phyloP scores from a whole-genome alignment of 495 filamentous ascomycete genomes.

The Talaromyces liani region DNA sequence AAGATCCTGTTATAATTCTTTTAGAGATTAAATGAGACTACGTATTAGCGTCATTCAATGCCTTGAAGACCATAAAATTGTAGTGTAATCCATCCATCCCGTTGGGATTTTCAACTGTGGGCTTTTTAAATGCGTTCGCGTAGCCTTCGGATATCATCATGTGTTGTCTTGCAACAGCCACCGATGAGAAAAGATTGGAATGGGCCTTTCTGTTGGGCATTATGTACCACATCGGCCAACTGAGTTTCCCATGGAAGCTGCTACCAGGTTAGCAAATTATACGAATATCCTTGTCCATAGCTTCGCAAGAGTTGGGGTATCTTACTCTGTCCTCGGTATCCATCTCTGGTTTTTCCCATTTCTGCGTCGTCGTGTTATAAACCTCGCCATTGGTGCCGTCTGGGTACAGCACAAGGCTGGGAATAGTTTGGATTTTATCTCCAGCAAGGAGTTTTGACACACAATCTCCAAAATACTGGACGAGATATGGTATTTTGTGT shows the following conservation, averaged over 20 bases:
- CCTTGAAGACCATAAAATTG: background rate
- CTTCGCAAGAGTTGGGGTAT: background rate
- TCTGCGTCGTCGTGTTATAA: constrained; percentile 54
- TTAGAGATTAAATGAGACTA: no score
- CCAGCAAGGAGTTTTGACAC: constrained; percentile 26
- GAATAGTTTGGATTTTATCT: constrained; percentile 22
- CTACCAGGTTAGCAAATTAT: background rate
- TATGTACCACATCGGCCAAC: background rate
- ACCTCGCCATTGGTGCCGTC: constrained; percentile 61
- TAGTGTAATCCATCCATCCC: background rate
- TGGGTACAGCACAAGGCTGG: constrained; percentile 56
- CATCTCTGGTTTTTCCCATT: constrained; percentile 39
- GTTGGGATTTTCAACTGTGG: background rate
- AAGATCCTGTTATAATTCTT: no score
- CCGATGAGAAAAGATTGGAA: background rate
- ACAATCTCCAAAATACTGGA: constrained; percentile 36
- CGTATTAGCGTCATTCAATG: no score
- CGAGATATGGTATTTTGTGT: constrained; percentile 39
- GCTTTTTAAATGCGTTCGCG: background rate
- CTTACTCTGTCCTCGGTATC: background rate
- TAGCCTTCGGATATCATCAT: background rate
- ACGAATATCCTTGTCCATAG: background rate
- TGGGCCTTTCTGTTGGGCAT: background rate
- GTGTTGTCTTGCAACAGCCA: background rate
- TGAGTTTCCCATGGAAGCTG: background rate